Evolutionary conservation across 768 basidiomycete genomes (phyloP).

Genomic region (Pulveroboletus sp.): DNA sequence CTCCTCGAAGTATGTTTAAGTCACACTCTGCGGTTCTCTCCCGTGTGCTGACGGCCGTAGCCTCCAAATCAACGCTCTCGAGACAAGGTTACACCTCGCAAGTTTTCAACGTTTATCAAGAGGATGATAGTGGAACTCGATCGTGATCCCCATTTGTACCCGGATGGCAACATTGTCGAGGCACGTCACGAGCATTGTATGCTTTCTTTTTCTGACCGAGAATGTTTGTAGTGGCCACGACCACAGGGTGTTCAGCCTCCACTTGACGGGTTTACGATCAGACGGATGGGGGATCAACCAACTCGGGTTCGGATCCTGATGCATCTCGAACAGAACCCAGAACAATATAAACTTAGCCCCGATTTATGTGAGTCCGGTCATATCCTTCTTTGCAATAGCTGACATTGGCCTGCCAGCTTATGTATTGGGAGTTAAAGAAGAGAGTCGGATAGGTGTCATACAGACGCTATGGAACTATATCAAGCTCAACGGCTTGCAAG

Average conservation of each 20-base stretch:
- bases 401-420: constrained; percentile 37
- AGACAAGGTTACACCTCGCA: constrained; percentile 62
- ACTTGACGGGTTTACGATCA: constrained; percentile 85
- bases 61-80: constrained; percentile 58
- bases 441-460: constrained; percentile 76
- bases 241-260: constrained; percentile 52
- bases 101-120: constrained; percentile 85
- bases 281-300: constrained; percentile 74
- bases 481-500: constrained; percentile 78
- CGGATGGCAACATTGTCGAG: constrained; percentile 89
- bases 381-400: constrained; percentile 1
- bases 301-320: constrained; percentile 83
- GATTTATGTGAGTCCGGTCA: constrained; percentile 57
- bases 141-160: constrained; percentile 74
- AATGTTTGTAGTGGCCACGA: constrained; percentile 55
- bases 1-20: constrained; percentile 64
- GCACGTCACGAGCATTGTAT: constrained; percentile 36
- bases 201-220: neutral
- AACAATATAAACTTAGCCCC: constrained; percentile 76
- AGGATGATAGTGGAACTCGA: constrained; percentile 85
- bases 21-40: neutral
- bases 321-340: constrained; percentile 82
- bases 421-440: constrained; percentile 79
- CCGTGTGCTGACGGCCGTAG: constrained; percentile 29
- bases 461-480: constrained; percentile 92